phyloP scores from a whole-genome alignment of 1,139 yeast species.

The Blastobotrys petasosporus region DNA sequence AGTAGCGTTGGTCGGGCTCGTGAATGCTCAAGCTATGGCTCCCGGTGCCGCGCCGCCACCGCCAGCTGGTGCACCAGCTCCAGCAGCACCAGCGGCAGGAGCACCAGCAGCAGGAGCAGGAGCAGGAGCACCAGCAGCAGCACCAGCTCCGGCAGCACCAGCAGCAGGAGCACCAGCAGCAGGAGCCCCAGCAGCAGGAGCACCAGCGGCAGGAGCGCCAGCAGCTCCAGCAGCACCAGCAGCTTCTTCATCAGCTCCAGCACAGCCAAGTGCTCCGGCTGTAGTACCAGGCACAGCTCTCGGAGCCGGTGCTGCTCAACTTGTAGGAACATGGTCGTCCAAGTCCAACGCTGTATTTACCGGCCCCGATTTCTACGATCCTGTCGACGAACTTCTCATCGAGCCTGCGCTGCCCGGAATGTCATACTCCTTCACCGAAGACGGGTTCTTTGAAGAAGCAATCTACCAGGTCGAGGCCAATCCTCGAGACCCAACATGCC shows the following conservation, averaged over 20 bases:
- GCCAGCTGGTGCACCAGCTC: too few species aligned
- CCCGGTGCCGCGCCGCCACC: too few species aligned
- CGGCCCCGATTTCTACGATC: constrained; percentile 95
- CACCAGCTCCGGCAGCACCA: background rate
- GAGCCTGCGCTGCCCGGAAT: constrained; percentile 96
- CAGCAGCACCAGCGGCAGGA: background rate
- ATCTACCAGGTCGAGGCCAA: constrained; percentile 69
- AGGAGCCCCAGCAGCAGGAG: too few species aligned
- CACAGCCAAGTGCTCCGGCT: too few species aligned
- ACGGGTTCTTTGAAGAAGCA: constrained; percentile 89
- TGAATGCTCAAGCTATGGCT: too few species aligned
- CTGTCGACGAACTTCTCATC: constrained; percentile 84
- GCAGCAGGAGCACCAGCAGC: background rate
- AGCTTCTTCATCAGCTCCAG: too few species aligned
- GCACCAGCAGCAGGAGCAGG: background rate
- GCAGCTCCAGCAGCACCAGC: too few species aligned
- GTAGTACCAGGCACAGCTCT: too few species aligned
- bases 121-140: background rate
- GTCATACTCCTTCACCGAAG: constrained; percentile 84
- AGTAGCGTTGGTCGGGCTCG: too few species aligned
- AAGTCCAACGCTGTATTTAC: constrained; percentile 93
- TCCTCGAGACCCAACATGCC: constrained; percentile 70
- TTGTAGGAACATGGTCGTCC: constrained; percentile 88
- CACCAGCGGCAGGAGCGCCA: too few species aligned
- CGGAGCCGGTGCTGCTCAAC: constrained; percentile 6